Base-by-base conservation (phyloP, 805 yeast species). In the Metschnikowia sp. region DNA sequence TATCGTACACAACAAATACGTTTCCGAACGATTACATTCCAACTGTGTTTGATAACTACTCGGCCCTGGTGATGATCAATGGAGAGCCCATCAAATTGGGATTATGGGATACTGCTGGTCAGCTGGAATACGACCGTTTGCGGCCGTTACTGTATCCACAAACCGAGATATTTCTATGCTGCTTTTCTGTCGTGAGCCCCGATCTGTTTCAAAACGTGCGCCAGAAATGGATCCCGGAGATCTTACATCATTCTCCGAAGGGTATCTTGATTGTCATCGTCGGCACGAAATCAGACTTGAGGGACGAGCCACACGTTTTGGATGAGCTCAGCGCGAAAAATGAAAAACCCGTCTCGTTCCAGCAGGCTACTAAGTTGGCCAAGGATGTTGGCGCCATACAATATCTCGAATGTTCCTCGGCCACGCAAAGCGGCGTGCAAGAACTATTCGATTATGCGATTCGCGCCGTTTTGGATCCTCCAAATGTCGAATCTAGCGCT, bases 51-150 rank as follows among this genome's bases (percentile, higher is more conserved):
- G 97, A 90, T 64, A 89, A 90, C 67, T 90, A 90, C 65, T 81
- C 96, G 2, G 92, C 96, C 13, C 84, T 85, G 37, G 89, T 90
- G 26, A 80, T 88, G 77, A 83, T 84, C 18, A 92, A 86, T 58
- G 84, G 86, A 29, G 89, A 84, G 59, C 87, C 88, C 45, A 84
- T 86, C 59, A 88, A 88, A 60, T 74, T 90, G 43, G 96, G 95
- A 22, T 76, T 90, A 39, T 90, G 96, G 96, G 97, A 90, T 78
- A 90, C 97, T 12, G 96, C 97, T 3, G 97, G 97, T 28, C 96
- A 90, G 68, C 86, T 87, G 60, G 96, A 89, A 63, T 89, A 89
- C 65, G 96, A 90, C 64, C 76, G 96, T 51, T 75, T 89, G 59
- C 77, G 97, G 66, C 97, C 97, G 3, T 72, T 90, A 51, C 85